Evolutionary conservation across 2,329 filamentous ascomycete species (phyloP).

Genomic region (Epichloe hybrida): DNA sequence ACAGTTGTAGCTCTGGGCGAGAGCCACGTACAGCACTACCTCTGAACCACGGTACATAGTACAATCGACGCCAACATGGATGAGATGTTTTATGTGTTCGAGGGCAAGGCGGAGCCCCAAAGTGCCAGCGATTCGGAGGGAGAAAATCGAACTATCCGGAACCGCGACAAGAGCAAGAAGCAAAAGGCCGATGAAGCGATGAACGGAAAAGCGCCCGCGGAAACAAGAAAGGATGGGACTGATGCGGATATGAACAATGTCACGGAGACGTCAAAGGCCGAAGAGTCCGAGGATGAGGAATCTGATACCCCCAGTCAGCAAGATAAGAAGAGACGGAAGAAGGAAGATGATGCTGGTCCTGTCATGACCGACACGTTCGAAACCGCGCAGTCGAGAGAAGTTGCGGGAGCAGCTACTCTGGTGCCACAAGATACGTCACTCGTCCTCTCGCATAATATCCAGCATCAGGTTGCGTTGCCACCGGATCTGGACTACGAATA

Average conservation of each 20-base stretch:
- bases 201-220: slow-evolving; percentile 32
- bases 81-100: slow-evolving; percentile 73
- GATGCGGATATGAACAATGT: slow-evolving; percentile 28
- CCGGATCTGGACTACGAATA: slow-evolving; percentile 92
- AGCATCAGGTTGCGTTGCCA: slow-evolving; percentile 91
- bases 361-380: slow-evolving; percentile 89
- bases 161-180: slow-evolving; percentile 60
- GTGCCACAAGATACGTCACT: slow-evolving; percentile 55
- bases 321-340: slow-evolving; percentile 50
- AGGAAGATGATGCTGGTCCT: slow-evolving; percentile 52
- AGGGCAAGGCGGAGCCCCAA: slow-evolving; percentile 38
- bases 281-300: slow-evolving; percentile 20
- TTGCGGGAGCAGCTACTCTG: slow-evolving; percentile 64
- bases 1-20: neutral
- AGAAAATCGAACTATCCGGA: slow-evolving; percentile 36
- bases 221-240: slow-evolving; percentile 7
- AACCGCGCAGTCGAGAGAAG: slow-evolving; percentile 84
- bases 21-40: neutral
- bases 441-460: slow-evolving; percentile 89
- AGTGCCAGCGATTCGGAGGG: slow-evolving; percentile 32
- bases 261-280: slow-evolving; percentile 25
- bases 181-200: slow-evolving; percentile 70
- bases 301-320: slow-evolving; percentile 34
- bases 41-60: neutral
- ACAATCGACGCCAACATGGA: slow-evolving; percentile 40